Conservation (phyloP, 345 rosid species). For the Rhodamnia argentea region DNA sequence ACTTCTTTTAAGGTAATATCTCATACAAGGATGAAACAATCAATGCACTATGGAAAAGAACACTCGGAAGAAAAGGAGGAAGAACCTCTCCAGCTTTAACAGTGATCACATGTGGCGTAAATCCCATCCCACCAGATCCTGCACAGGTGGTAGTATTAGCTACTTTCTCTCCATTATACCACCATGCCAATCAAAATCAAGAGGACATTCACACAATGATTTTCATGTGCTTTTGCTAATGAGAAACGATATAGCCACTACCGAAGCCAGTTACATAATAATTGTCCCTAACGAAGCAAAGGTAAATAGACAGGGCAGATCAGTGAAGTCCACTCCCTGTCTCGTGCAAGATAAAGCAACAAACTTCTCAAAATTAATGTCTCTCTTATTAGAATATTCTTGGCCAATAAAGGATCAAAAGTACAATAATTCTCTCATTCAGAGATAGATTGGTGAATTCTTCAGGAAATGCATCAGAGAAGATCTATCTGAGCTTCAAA, state of each 20-base stretch:
- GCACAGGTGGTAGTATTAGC: constrained; percentile 7
- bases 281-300: neutral
- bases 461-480: neutral
- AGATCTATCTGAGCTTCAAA: neutral
- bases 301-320: neutral
- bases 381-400: neutral
- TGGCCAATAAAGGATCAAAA: neutral
- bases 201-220: neutral
- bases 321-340: neutral
- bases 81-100: constrained; percentile 73
- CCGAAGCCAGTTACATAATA: neutral
- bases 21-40: neutral
- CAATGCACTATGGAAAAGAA: neutral
- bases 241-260: neutral
- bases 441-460: neutral
- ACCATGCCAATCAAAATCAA: neutral
- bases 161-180: neutral
- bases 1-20: neutral
- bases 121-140: constrained; percentile 45
- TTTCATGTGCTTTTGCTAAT: neutral
- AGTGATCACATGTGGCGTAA: constrained; percentile 50
- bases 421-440: neutral
- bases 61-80: neutral
- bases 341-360: neutral
- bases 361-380: neutral